Conservation (phyloP, 805 yeast genomes). For the Candida ortonii region DNA sequence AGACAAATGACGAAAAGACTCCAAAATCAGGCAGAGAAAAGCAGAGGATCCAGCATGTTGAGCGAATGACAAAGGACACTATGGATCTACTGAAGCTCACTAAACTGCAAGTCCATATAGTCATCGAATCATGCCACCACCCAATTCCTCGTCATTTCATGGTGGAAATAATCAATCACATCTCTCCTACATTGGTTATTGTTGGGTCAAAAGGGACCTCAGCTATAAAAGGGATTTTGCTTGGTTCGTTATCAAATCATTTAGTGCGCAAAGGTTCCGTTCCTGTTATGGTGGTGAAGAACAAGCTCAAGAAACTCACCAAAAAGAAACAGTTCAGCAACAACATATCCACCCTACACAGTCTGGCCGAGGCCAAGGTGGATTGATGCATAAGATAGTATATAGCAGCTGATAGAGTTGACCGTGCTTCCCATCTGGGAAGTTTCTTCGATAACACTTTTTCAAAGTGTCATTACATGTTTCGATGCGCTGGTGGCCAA, state of each 20-base stretch:
- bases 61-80: constrained; percentile 39
- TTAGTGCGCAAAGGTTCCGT: constrained; percentile 67
- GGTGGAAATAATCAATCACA: constrained; percentile 64
- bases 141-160: constrained; percentile 72
- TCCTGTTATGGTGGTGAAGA: constrained; percentile 79
- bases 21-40: constrained; percentile 33
- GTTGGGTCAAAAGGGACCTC: constrained; percentile 75
- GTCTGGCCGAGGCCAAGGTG: constrained; percentile 39
- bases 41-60: constrained; percentile 41
- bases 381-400: no score
- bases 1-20: constrained; percentile 13
- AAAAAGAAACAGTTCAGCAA: constrained; percentile 56
- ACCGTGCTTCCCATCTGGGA: no score
- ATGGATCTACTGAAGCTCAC: constrained; percentile 55
- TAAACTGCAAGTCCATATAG: constrained; percentile 69
- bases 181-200: constrained; percentile 69
- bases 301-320: constrained; percentile 65
- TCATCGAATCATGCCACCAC: constrained; percentile 71
- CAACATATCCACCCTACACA: constrained; percentile 49
- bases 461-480: no score
- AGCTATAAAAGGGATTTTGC: constrained; percentile 68
- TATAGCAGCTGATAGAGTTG: no score
- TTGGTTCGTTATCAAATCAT: constrained; percentile 72
- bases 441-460: no score
- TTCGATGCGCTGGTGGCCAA: no score